These are phyloP conservation scores for Bondarzewia mesenterica DNA, from an alignment of 1,284 basidiomycete species.

Conservation along the genomic window DNA sequence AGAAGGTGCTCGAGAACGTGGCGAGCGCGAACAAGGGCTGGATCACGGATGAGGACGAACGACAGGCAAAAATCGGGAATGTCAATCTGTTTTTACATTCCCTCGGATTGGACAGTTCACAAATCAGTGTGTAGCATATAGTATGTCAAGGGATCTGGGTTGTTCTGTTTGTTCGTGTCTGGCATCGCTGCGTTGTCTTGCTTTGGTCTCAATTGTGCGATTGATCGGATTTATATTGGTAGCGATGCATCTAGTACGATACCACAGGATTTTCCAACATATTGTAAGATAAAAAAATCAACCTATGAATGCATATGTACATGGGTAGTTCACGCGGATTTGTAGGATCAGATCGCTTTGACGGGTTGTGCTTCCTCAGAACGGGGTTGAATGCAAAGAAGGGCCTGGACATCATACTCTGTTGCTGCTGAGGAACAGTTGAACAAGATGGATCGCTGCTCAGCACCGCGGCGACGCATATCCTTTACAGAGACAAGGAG, in stretches of 20 bases:
- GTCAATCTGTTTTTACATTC: conserved; percentile 85
- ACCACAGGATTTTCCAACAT: too few relatives aligned
- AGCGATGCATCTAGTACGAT: not conserved
- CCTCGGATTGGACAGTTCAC: conserved; percentile 77
- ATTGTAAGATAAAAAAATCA: not conserved
- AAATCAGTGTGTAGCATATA: conserved; percentile 52
- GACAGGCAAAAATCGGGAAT: conserved; percentile 64
- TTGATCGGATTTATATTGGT: not conserved
- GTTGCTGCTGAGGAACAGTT: not conserved
- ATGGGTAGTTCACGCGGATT: too few relatives aligned
- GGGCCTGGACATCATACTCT: not conserved
- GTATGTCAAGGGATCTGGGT: too few relatives aligned
- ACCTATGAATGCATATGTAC: too few relatives aligned
- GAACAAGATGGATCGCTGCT: conserved; percentile 15
- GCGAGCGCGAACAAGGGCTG: conserved; percentile 70
- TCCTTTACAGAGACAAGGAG: conserved; percentile 35
- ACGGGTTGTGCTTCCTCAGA: too few relatives aligned
- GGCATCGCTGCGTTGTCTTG: not conserved
- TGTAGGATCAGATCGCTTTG: too few relatives aligned
- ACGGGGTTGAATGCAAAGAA: not conserved
- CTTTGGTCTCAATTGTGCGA: not conserved
- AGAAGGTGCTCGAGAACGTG: conserved; percentile 89
- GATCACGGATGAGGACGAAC: conserved; percentile 59
- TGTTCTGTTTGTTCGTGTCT: not conserved
- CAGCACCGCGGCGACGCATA: conserved; percentile 31